These are phyloP conservation scores for Meira miltonrushii DNA, from an alignment of 1,284 basidiomycete genomes.

Conservation along the genomic window DNA sequence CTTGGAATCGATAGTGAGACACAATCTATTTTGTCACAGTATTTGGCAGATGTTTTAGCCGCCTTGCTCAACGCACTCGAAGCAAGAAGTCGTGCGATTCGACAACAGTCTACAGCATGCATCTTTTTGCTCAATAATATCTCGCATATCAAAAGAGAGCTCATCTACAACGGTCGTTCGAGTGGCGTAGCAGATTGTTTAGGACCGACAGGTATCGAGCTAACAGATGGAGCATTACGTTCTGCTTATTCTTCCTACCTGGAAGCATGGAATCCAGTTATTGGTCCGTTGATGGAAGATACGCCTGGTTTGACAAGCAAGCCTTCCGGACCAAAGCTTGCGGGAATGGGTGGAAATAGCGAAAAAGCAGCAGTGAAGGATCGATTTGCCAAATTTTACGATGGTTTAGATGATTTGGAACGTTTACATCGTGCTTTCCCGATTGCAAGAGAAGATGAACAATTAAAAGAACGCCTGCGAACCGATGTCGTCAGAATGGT, in stretches of 20 bases:
- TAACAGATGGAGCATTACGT: constrained; percentile 29
- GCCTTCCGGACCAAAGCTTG: constrained; percentile 22
- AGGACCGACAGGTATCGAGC: constrained; percentile 33
- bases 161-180: constrained; percentile 7
- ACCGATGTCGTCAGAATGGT: constrained; percentile 34
- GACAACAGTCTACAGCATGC: constrained; percentile 36
- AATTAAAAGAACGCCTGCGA: constrained; percentile 27
- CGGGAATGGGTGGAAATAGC: constrained; percentile 30
- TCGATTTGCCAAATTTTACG: constrained; percentile 44
- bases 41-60: constrained; percentile 36
- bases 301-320: constrained; percentile 9
- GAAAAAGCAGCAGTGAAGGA: constrained; percentile 47
- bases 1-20: constrained; percentile 28
- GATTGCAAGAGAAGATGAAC: constrained; percentile 30
- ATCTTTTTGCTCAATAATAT: constrained; percentile 47
- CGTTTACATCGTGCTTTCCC: constrained; percentile 43
- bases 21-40: constrained; percentile 30
- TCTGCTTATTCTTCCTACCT: constrained; percentile 39
- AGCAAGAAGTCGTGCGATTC: constrained; percentile 33
- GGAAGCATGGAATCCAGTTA: constrained; percentile 43
- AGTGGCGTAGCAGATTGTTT: constrained; percentile 26
- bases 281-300: constrained; percentile 43
- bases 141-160: constrained; percentile 26
- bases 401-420: constrained; percentile 40
- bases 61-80: constrained; percentile 34